Base-by-base conservation (phyloP, 1,139 yeast species). In the Blastobotrys apis region DNA sequence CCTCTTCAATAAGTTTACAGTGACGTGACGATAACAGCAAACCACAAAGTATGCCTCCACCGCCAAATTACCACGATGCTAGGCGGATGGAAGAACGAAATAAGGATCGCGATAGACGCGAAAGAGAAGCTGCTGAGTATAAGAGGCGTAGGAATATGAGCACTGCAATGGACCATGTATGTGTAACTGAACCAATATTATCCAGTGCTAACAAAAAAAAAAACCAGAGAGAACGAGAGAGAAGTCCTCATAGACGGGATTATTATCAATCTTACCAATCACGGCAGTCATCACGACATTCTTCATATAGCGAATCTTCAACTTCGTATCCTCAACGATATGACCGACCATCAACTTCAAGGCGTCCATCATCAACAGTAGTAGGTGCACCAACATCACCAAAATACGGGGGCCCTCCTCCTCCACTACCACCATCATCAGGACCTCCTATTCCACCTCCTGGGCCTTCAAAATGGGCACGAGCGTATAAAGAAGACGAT, bases 81-180 rank as follows among this genome's bases (percentile, higher is more conserved):
- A 31, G 57, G 31, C 53, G 58, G 21, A 30, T 52, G 17, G 61
- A 56, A 36, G 63, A 58, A 31, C 53, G 63, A 26, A 54, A 56
- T 41, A 51, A 54, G 42, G 60, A 56, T 17, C 56, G 63, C 20
- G 60, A 58, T 25, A 45, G 62, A 33, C 49, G 63, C 12, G 63
- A 59, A 27, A 50, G 59, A n/a, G 63, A 57, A 40, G 60, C 62
- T 2, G 61, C 62, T 2, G 63, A 60, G 39, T 60, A 60, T 44
- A 60, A 60, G 43, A 53, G 63, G 23, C 48, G 62, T 16, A 48
- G 60, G 33, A 55, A 55, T 39, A 49, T 53, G 23, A 33, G 40
- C 34, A 35, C 33, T 12, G 25, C 19, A 37, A 33, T 31, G 2
- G 19, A 13, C 17, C 22, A n/a, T 26, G 21, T 23, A 23, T 26